Base-by-base conservation (phyloP, 768 basidiomycete species). In the Suillus cothurnatus region DNA sequence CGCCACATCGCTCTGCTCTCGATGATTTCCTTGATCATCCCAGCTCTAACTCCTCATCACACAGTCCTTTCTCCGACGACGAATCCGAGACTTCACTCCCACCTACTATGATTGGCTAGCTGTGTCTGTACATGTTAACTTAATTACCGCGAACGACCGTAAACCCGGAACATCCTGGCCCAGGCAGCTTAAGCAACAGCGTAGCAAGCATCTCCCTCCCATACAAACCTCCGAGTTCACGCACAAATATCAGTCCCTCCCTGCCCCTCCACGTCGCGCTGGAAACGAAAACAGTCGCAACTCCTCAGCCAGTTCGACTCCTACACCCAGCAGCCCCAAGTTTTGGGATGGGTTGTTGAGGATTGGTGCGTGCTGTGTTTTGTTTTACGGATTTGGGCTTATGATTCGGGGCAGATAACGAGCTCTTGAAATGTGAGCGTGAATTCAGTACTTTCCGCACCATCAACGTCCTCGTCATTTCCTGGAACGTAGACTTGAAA, bases 401-500 rank as follows among this genome's bases (percentile, higher is more conserved):
- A 63, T 53, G 62, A 67, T 17, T 38, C 63, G 7, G 53, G 62
- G n/a, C 67, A 96, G 96, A 95, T 62, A 81, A 87, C 45, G 90
- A 93, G 67, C 78, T 99, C 2, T 73, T 87, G 69, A 90, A 89
- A 72, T 85, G 86, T 19, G 94, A 97, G 76, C 80, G 80, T 0
- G 81, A 88, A 19, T 98, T 90, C 77, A 93, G 91, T 78, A 84
- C 84, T 4, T 95, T 92, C 83, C 85, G 94, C 23, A 81, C 89
- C 23, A 79, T 97, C 65, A 90, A 84, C 2, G 79, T 93, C 0
- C 88, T 99, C 41, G 84, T 94, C 38, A 85, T 94, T 56, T 89
- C 95, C 0, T 99, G 95, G 95, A 99, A 99, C 74, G 86, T 93
- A 61, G 96, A n/a, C n/a, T n/a, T n/a, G n/a, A n/a, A 98, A 95